A percentile compares a stretch with the other conserved stretches of the same genome.
These are phyloP conservation scores for Pseudogymnoascus sp. DNA, from an alignment of 2,329 filamentous ascomycete species.

Conservation along the genomic window DNA sequence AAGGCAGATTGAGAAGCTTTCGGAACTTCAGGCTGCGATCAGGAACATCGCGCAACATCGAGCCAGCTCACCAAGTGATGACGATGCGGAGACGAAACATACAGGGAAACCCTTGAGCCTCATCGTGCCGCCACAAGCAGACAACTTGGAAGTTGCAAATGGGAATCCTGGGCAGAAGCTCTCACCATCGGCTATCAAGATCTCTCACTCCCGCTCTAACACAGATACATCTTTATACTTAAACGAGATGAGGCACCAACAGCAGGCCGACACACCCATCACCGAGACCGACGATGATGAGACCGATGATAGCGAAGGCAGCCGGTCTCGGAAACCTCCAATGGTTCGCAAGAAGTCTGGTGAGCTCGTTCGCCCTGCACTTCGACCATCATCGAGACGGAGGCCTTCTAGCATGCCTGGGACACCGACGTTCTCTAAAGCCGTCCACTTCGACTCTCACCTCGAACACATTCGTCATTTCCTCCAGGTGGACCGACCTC, in stretches of 20 bases:
- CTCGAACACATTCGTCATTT: slow-evolving; percentile 96
- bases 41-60: slow-evolving; percentile 65
- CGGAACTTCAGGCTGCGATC: slow-evolving; percentile 72
- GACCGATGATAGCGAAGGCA: slow-evolving; percentile 39
- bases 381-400: slow-evolving; percentile 66
- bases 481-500: slow-evolving; percentile 81
- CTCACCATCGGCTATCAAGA: slow-evolving; percentile 19
- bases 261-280: slow-evolving; percentile 30
- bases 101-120: slow-evolving; percentile 24
- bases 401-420: slow-evolving; percentile 95
- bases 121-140: slow-evolving; percentile 30
- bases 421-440: slow-evolving; percentile 90
- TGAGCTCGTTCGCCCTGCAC: slow-evolving; percentile 85
- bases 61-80: slow-evolving; percentile 43
- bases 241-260: slow-evolving; percentile 15
- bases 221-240: slow-evolving; percentile 42
- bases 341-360: slow-evolving; percentile 98
- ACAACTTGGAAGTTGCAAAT: slow-evolving; percentile 24
- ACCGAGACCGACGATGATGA: slow-evolving; percentile 53
- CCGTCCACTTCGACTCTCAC: slow-evolving; percentile 96
- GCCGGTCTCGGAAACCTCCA: slow-evolving; percentile 65
- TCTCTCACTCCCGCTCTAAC: slow-evolving; percentile 24
- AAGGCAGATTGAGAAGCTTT: slow-evolving; percentile 24
- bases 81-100: slow-evolving; percentile 16
- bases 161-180: not conserved